Conservation (phyloP, 2,329 filamentous ascomycete genomes). For the Amesomyces nigricolor region DNA sequence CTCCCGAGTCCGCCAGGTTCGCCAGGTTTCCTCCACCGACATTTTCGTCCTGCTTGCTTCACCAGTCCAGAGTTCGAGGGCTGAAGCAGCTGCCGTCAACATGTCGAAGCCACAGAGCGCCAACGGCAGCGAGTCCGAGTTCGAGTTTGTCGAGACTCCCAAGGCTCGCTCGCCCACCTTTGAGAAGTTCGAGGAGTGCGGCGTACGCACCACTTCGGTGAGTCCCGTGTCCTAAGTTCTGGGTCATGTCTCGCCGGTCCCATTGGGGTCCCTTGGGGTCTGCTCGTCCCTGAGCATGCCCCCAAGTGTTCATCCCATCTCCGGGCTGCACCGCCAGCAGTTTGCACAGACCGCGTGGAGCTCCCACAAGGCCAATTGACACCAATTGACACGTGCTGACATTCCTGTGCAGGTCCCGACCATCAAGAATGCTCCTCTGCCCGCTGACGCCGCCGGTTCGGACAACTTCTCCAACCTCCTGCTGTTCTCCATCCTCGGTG, state of each 20-base stretch:
- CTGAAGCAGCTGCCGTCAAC: conserved; percentile 29
- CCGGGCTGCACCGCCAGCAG: not conserved
- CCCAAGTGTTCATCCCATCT: not conserved
- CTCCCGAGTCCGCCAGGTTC: not conserved
- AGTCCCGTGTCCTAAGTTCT: conserved; percentile 24
- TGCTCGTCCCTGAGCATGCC: not conserved
- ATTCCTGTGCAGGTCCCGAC: conserved; percentile 59
- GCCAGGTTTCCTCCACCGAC: conserved; percentile 1
- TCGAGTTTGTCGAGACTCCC: conserved; percentile 60
- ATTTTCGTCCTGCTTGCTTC: conserved; percentile 13
- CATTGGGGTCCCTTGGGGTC: not conserved
- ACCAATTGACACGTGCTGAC: conserved; percentile 17
- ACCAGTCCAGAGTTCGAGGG: conserved; percentile 14
- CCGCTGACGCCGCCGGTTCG: conserved; percentile 77
- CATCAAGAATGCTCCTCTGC: conserved; percentile 91
- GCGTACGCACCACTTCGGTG: conserved; percentile 51
- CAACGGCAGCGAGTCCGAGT: conserved; percentile 48
- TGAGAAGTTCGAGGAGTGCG: conserved; percentile 49
- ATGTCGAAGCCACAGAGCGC: conserved; percentile 45
- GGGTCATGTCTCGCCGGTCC: too few relatives aligned
- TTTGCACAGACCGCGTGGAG: not conserved
- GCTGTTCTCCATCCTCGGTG: conserved; percentile 63
- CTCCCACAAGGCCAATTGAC: conserved; percentile 6
- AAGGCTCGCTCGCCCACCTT: conserved; percentile 44
- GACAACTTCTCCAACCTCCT: conserved; percentile 82